phyloP scores from a whole-genome alignment of 805 yeast species.

The Nakazawaea pomicola region DNA sequence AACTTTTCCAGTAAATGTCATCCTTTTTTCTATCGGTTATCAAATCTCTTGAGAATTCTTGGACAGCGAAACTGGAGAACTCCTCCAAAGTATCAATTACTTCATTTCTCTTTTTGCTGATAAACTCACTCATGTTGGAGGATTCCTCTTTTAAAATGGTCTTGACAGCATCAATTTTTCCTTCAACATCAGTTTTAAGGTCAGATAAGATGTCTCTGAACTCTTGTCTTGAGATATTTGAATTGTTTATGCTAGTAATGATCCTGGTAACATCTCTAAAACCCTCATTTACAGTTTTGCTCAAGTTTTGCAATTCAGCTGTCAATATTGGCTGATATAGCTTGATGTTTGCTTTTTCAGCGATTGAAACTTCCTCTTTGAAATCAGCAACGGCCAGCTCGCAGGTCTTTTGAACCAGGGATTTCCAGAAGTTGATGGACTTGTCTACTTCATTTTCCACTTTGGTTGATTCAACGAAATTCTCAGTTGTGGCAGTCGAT shows the following conservation, averaged over 20 bases:
- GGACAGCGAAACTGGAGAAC: conserved; percentile 63
- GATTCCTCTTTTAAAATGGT: conserved; percentile 25
- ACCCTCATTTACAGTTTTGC: conserved; percentile 21
- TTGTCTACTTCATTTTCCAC: conserved; percentile 10
- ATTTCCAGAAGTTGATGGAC: conserved; percentile 10
- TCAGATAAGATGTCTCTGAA: conserved; percentile 37
- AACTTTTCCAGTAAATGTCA: conserved; percentile 42
- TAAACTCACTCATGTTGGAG: conserved; percentile 26
- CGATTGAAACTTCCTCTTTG: conserved; percentile 27
- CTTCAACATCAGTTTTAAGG: conserved; percentile 25
- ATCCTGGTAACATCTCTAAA: conserved; percentile 23
- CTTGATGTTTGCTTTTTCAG: conserved; percentile 23
- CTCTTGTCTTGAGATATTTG: conserved; percentile 40
- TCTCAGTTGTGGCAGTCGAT: conserved; percentile 4
- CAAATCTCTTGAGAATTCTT: conserved; percentile 59
- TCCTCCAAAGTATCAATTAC: conserved; percentile 68
- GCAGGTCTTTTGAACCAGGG: conserved; percentile 11
- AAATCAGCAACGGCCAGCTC: conserved; percentile 31
- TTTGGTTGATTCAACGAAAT: conserved; percentile 8
- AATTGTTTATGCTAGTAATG: conserved; percentile 22
- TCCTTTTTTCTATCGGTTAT: conserved; percentile 28
- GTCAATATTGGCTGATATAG: conserved; percentile 27
- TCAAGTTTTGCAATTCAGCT: conserved; percentile 28
- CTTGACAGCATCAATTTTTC: conserved; percentile 27
- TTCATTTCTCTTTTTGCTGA: conserved; percentile 29